Conservation (phyloP, 2,329 filamentous ascomycete species). For the Diaporthe helianthi region DNA sequence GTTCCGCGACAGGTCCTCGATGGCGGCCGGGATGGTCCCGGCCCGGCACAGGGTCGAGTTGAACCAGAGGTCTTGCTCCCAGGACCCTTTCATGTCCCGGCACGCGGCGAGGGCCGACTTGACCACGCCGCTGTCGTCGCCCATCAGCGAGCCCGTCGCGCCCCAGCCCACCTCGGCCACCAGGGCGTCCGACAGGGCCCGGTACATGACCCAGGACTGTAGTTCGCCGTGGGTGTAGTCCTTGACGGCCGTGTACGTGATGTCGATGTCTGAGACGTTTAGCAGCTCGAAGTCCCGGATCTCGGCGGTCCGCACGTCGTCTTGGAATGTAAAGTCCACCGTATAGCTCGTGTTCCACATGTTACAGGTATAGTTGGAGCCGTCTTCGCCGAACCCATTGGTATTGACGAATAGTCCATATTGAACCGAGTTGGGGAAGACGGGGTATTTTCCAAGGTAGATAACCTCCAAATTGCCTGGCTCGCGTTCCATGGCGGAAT, state of each 20-base stretch:
- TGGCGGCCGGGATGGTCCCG: background rate
- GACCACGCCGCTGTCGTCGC: background rate
- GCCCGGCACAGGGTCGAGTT: background rate
- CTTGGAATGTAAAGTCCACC: background rate
- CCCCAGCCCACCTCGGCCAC: background rate
- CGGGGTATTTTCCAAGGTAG: background rate
- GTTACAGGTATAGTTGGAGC: background rate
- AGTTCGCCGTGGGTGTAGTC: background rate
- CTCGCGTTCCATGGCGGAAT: background rate
- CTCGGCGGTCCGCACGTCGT: background rate
- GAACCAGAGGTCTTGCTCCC: background rate
- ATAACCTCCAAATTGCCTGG: background rate
- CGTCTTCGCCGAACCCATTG: background rate
- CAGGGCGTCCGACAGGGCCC: background rate
- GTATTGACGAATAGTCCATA: background rate
- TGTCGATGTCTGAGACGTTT: background rate
- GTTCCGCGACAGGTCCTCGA: slow-evolving; percentile 7
- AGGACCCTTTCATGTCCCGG: background rate
- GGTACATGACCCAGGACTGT: background rate
- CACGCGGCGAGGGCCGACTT: background rate
- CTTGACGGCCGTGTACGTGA: background rate
- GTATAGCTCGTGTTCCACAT: slow-evolving; percentile 1
- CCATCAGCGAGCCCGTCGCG: background rate
- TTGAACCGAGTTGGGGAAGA: background rate
- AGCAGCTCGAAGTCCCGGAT: background rate